Evolutionary conservation across 1,139 yeast genomes (phyloP).

Genomic region (Candida sanyaensis): DNA sequence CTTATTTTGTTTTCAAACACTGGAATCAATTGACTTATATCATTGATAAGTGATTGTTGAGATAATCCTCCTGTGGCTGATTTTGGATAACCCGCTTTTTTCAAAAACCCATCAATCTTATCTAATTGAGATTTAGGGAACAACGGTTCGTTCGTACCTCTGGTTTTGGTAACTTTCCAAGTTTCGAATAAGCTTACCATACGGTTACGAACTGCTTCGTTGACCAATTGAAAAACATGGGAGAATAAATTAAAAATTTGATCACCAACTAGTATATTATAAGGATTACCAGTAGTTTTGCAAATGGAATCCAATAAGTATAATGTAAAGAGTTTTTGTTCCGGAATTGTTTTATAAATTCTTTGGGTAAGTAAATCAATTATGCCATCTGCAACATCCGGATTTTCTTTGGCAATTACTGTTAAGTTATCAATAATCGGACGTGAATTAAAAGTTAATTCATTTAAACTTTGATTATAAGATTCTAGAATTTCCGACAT

Average conservation of each 20-base stretch:
- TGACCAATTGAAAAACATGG: slow-evolving; percentile 74
- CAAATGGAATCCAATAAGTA: slow-evolving; percentile 91
- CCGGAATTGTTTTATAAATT: slow-evolving; percentile 60
- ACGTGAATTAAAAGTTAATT: slow-evolving; percentile 83
- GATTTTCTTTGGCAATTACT: slow-evolving; percentile 83
- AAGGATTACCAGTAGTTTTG: slow-evolving; percentile 88
- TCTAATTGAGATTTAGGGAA: slow-evolving; percentile 73
- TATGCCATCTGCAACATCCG: slow-evolving; percentile 73
- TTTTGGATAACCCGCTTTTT: slow-evolving; percentile 35
- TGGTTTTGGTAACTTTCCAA: slow-evolving; percentile 66
- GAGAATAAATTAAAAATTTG: slow-evolving; percentile 70
- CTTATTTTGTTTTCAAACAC: slow-evolving; percentile 34
- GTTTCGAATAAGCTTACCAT: slow-evolving; percentile 79
- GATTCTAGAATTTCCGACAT: slow-evolving; percentile 43
- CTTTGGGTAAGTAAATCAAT: slow-evolving; percentile 69
- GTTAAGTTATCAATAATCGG: slow-evolving; percentile 89
- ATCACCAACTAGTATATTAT: slow-evolving; percentile 70
- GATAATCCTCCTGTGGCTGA: slow-evolving; percentile 4
- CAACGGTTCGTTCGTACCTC: slow-evolving; percentile 64
- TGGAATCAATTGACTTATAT: slow-evolving; percentile 46
- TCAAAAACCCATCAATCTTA: slow-evolving; percentile 72
- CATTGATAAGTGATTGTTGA: slow-evolving; percentile 35
- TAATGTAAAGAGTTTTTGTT: slow-evolving; percentile 78
- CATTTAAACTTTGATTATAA: slow-evolving; percentile 66
- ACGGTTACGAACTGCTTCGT: slow-evolving; percentile 72